Base-by-base conservation (phyloP, 208 protist genomes). In the Crithidia sp. region DNA sequence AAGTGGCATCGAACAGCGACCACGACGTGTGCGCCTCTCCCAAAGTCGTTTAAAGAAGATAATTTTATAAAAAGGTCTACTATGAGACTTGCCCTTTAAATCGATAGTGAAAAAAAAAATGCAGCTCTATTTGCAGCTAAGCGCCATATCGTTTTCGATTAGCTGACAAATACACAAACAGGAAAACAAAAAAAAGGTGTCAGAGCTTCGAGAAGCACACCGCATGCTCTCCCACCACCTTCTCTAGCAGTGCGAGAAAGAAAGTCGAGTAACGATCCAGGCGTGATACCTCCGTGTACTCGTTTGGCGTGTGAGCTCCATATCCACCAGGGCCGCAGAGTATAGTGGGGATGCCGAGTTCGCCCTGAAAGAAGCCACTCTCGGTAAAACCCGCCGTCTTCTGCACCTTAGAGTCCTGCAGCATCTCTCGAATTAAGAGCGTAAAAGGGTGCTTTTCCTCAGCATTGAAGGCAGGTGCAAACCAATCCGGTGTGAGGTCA, bases 251-350 rank as follows among this genome's bases (percentile, higher is more conserved):
- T 13, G 0, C 45, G 0, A 49, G 2, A 16, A 58, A 58, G 54
- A 58, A 39, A 37, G 16, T 17, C n/a, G 28, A 19, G 58, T 63
- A 45, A 0, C 16, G 10, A 19, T 78, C 72, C 7, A 82, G 58
- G 14, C 74, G 55, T 3, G 69, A 67, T n/a, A 79, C 37, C 16
- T 63, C 41, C 2, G 81, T 75, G 71, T 76, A 85, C 61, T 88
- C 84, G 73, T 88, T 85, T 5, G 82, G 44, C 49, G 77, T 45
- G 69, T 83, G 77, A 45, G 79, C 84, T 36, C 73, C 62, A 53
- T 79, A 74, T 40, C 77, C 80, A 19, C 80, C 84, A 8, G 81
- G 79, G 19, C 79, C 84, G 62, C 68, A 67, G 17, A 83, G 72
- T 50, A 83, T 49, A 7, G 81, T 84, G 12, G 76, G 79, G n/a